Base-by-base conservation (phyloP, 192 early-diverging fungal genomes). In the Backusella luteola region DNA sequence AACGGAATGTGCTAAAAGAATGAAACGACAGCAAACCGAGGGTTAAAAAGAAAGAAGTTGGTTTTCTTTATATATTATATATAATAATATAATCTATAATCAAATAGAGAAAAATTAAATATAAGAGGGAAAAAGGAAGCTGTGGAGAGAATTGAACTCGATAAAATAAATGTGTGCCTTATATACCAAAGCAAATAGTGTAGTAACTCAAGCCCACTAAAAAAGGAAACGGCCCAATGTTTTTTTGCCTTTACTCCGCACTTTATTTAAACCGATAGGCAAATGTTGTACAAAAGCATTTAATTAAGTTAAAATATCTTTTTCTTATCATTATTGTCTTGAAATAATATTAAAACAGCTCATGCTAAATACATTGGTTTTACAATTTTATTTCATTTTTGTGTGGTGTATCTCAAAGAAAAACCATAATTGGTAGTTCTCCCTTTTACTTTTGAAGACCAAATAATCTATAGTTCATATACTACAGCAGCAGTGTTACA, bases 271-370 rank as follows among this genome's bases (percentile, higher is more conserved):
- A 63, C 23, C 32, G 12, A 26, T 63, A 4, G 23, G 11, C 11
- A 63, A 53, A 63, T 63, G 56, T 63, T 63, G 56, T 63, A 63
- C 56, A 63, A 63, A 63, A 29, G 56, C 26, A 63, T 63, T 63
- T 63, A 63, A 63, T 63, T 63, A 63, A 63, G 56, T 63, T 63
- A 63, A 63, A 26, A 63, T 63, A 63, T 63, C 56, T 63, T 63
- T 8, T 63, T 63, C 56, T 26, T 63, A 63, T 63, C 56, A 63
- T 23, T 63, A 29, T 63, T 63, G 21, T 63, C 26, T 29, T 63
- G 56, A 63, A 63, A 63, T 29, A 63, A 7, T 14, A 63, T 29
- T 63, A 63, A 63, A 63, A 63, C 21, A 29, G 56, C 26, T 63
- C 56, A 29, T 29, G 9, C 56, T 29, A 63, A 63, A 26, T 29